Conservation (phyloP, 768 basidiomycete species). For the Tulasnella sp. region DNA sequence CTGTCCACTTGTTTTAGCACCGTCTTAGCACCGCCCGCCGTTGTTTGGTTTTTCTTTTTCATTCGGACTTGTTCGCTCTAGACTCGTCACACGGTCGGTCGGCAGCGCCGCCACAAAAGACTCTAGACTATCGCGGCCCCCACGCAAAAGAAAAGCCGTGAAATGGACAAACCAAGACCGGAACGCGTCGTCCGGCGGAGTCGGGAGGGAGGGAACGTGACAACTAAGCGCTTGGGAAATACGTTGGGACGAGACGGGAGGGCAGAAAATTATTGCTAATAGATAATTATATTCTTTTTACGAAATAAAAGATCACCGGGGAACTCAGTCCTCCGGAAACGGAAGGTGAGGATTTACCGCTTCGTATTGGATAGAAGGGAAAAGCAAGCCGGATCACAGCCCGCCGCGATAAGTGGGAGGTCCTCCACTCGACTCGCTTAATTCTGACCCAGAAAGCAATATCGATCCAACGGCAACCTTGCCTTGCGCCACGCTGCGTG, state of each 20-base stretch:
- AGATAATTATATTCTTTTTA: not conserved
- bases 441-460: too few relatives aligned
- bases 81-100: not conserved
- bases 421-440: too few relatives aligned
- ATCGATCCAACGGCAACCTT: too few relatives aligned
- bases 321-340: not conserved
- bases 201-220: too few relatives aligned
- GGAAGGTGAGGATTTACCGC: too few relatives aligned
- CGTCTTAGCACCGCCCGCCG: not conserved
- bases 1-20: not conserved
- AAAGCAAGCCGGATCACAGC: not conserved
- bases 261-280: not conserved
- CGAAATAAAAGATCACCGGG: not conserved
- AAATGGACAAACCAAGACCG: not conserved
- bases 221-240: not conserved
- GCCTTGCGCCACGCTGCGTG: too few relatives aligned
- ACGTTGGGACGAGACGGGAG: not conserved
- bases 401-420: not conserved
- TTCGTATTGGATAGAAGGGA: too few relatives aligned
- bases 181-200: not conserved
- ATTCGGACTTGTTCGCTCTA: not conserved
- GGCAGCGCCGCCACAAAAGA: too few relatives aligned
- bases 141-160: not conserved
- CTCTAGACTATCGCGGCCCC: not conserved
- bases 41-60: too few relatives aligned